Base-by-base conservation (phyloP, 1,139 yeast species). In the Zygoascus sp. region DNA sequence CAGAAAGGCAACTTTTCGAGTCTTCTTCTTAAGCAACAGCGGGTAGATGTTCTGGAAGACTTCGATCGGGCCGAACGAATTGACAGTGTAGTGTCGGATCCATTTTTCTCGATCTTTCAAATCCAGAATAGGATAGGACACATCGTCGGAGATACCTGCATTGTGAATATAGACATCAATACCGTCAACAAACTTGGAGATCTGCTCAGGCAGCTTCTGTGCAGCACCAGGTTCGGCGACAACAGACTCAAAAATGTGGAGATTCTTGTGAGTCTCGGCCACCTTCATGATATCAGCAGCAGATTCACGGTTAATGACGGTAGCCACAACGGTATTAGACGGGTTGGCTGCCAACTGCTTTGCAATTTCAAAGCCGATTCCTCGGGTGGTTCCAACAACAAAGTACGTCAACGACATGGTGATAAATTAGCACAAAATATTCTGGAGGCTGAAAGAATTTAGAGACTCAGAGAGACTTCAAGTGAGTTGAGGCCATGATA, bases 111-210 rank as follows among this genome's bases (percentile, higher is more conserved):
- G 41, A 5, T 53, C 45, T 3, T 10, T 34, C 4, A 45, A 40
- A 3, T 47, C 50, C 10, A 51, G 28, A 9, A 46, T 51, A 7
- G 50, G 40, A 17, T 32, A 43, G 4, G 58, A 17, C 3, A 9
- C 21, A 21, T 11, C 38, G 4, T 32, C n/a, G 10, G 32, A 44
- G n/a, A 52, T 46, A 25, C 79, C 80, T 10, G 80, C 80, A 56
- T 76, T 76, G 50, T 79, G 77, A 42, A 76, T 74, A 48, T 75
- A 74, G 25, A 75, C 73, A 57, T 77, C 81, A 46, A 77, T 68
- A 20, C 44, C 42, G 10, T 40, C 47, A 15, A 40, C 40, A 21
- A 46, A 17, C 30, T 44, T 36, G 5, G 20, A 17, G 16, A 68
- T 65, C 35, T 61, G 62, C 5, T 44, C 45, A 0, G 56, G 50